Percentiles rank a stretch among this genome's conserved stretches.
These are phyloP conservation scores for Closterium sp. DNA, from an alignment of 139 green algal genomes.

Conservation along the genomic window DNA sequence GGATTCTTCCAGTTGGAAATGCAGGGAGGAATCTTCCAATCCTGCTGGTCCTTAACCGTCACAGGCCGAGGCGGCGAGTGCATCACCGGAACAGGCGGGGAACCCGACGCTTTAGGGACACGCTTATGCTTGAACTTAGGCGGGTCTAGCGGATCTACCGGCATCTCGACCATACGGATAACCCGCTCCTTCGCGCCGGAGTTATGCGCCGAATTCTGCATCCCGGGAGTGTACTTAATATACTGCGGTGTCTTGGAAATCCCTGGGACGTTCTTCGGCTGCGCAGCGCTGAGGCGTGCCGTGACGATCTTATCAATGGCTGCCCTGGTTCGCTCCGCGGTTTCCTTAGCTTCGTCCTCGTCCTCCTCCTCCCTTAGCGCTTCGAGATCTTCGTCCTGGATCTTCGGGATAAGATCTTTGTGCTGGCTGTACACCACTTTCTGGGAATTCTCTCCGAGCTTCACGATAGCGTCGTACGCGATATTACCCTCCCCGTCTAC, in stretches of 20 bases:
- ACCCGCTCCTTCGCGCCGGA: constrained; percentile 80
- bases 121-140: constrained; percentile 95
- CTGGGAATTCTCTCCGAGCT: constrained; percentile 69
- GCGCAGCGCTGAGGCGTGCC: constrained; percentile 71
- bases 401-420: constrained; percentile 68
- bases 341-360: constrained; percentile 72
- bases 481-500: constrained; percentile 74
- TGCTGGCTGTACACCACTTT: constrained; percentile 74
- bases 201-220: constrained; percentile 64
- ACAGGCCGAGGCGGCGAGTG: constrained; percentile 88
- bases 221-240: constrained; percentile 94
- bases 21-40: constrained; percentile 98
- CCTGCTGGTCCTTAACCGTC: constrained; percentile 83
- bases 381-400: constrained; percentile 17
- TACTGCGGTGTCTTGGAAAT: constrained; percentile 71
- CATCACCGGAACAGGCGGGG: constrained; percentile 92
- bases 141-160: constrained; percentile 92
- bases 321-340: constrained; percentile 29
- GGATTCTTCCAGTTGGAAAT: constrained; percentile 90
- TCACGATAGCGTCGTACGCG: constrained; percentile 84
- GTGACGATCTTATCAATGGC: constrained; percentile 65
- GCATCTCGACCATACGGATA: constrained; percentile 97
- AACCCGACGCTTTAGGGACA: constrained; percentile 69
- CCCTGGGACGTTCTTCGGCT: constrained; percentile 57
- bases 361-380: constrained; percentile 54